Conservation (phyloP, 1,139 yeast species). For the Yarrowia galli region DNA sequence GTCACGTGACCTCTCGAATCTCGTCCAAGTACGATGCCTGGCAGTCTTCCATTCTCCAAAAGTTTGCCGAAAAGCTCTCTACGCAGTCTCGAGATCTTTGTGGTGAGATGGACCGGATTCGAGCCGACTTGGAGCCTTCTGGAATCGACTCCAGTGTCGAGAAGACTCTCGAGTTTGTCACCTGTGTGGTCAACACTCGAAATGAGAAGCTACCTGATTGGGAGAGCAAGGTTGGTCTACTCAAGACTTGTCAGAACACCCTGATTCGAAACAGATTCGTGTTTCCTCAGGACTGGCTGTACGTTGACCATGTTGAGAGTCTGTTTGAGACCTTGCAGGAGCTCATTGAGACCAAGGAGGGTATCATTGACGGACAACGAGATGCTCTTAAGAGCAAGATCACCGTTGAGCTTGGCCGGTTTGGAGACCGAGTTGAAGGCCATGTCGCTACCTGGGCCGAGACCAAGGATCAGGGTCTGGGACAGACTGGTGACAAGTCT, state of each 20-base stretch:
- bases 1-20: constrained; percentile 63
- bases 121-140: constrained; percentile 51
- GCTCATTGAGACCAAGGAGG: constrained; percentile 54
- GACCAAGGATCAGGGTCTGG: constrained; percentile 13
- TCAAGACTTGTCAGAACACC: constrained; percentile 56
- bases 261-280: constrained; percentile 58
- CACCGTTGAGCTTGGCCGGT: constrained; percentile 54
- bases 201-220: constrained; percentile 48
- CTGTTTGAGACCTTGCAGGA: constrained; percentile 58
- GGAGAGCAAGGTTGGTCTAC: constrained; percentile 48
- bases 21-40: constrained; percentile 64
- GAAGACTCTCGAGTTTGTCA: constrained; percentile 52
- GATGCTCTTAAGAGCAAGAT: constrained; percentile 57
- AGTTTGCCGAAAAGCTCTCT: constrained; percentile 53
- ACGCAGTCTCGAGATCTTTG: constrained; percentile 48
- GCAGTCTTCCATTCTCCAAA: constrained; percentile 58
- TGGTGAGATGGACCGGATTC: constrained; percentile 47
- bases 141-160: constrained; percentile 53
- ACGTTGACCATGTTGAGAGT: constrained; percentile 67
- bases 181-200: constrained; percentile 49
- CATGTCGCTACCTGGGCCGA: constrained; percentile 25
- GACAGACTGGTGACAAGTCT: constrained; percentile 14
- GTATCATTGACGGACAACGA: constrained; percentile 55
- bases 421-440: constrained; percentile 44
- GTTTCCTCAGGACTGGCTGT: constrained; percentile 65